A percentile compares a stretch with the other conserved stretches of the same genome.
Conservation (phyloP, 192 early-diverging fungal species). For the Oehlia diaphana region DNA sequence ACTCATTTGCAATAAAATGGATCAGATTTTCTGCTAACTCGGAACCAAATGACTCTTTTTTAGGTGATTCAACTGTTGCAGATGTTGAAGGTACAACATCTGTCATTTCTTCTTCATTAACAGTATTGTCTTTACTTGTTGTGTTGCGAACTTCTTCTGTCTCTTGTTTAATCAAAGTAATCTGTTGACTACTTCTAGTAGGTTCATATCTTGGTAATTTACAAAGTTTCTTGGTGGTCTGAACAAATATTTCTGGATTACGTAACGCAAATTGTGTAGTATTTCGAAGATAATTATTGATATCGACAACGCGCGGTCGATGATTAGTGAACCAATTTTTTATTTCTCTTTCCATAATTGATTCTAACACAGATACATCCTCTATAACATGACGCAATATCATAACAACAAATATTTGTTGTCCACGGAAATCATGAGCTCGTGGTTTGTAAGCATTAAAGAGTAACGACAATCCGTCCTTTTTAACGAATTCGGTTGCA, state of each 20-base stretch:
- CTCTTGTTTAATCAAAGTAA: slow-evolving; percentile 49
- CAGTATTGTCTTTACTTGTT: slow-evolving; percentile 24
- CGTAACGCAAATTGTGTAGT: slow-evolving; percentile 69
- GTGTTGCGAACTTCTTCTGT: slow-evolving; percentile 27
- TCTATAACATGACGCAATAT: slow-evolving; percentile 92
- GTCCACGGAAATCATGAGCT: slow-evolving; percentile 70
- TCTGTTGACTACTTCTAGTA: slow-evolving; percentile 58
- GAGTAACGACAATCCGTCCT: slow-evolving; percentile 65
- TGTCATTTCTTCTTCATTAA: slow-evolving; percentile 36
- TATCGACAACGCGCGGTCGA: slow-evolving; percentile 65
- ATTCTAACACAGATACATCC: slow-evolving; percentile 57
- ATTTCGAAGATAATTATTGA: slow-evolving; percentile 67
- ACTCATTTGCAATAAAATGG: slow-evolving; percentile 54
- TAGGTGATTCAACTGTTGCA: slow-evolving; percentile 32
- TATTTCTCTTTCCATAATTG: slow-evolving; percentile 76
- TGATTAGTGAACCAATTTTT: slow-evolving; percentile 72
- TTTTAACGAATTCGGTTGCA: slow-evolving; percentile 68
- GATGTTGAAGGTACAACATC: slow-evolving; percentile 24
- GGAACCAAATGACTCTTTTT: slow-evolving; percentile 40
- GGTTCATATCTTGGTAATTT: slow-evolving; percentile 67
- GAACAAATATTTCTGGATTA: slow-evolving; percentile 64
- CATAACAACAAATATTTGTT: slow-evolving; percentile 77
- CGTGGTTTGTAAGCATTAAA: slow-evolving; percentile 60
- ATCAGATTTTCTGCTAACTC: slow-evolving; percentile 55
- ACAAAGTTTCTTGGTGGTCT: slow-evolving; percentile 63